phyloP scores from a whole-genome alignment of 192 early-diverging fungal genomes.

The Thamnidium elegans region DNA sequence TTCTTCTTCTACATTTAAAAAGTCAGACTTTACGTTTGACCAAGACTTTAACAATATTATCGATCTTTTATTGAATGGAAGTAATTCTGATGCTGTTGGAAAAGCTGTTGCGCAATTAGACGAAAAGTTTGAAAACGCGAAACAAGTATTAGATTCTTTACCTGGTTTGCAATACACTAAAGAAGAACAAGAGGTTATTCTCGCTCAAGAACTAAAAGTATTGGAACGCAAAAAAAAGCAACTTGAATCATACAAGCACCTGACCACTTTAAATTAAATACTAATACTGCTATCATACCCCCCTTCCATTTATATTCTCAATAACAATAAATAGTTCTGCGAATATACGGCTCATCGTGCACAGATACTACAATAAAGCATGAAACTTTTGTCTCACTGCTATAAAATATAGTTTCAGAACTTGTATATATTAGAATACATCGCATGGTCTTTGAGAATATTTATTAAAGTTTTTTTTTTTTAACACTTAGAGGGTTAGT shows the following conservation, averaged over 20 bases:
- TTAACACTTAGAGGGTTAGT: too few species aligned
- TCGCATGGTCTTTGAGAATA: too few species aligned
- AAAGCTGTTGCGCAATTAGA: constrained; percentile 33
- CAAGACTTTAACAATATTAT: constrained; percentile 29
- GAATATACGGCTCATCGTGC: too few species aligned
- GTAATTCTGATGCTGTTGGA: constrained; percentile 26
- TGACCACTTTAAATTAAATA: too few species aligned
- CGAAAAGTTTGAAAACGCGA: constrained; percentile 28
- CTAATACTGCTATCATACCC: too few species aligned
- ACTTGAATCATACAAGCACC: constrained; percentile 1
- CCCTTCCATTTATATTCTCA: too few species aligned
- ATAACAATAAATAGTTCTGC: too few species aligned
- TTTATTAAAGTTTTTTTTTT: too few species aligned
- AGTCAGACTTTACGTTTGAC: constrained; percentile 29
- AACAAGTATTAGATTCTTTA: constrained; percentile 28
- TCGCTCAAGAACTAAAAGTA: constrained; percentile 20
- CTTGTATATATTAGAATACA: too few species aligned
- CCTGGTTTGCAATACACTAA: constrained; percentile 34
- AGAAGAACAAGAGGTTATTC: constrained; percentile 30
- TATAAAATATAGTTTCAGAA: too few species aligned
- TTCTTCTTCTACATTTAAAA: constrained; percentile 12
- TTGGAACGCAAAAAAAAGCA: constrained; percentile 23
- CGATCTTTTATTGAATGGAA: constrained; percentile 22
- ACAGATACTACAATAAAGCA: too few species aligned
- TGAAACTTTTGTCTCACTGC: too few species aligned